These are phyloP conservation scores for Piloderma croceum DNA, from an alignment of 768 basidiomycete genomes.

Conservation along the genomic window DNA sequence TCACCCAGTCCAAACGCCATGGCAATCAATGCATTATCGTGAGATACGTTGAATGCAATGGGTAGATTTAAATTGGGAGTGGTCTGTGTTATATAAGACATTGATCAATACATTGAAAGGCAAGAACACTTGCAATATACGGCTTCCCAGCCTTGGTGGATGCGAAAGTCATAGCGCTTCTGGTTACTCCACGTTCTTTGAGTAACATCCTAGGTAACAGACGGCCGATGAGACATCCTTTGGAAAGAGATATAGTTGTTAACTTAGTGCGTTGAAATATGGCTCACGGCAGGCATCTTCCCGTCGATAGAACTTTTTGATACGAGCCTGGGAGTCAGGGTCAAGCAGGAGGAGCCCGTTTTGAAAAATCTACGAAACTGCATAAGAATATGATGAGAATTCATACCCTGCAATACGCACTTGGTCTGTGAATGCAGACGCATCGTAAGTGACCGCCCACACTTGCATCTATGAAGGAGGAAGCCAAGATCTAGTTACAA, in stretches of 20 bases:
- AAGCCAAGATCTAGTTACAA: not conserved
- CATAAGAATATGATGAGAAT: not conserved
- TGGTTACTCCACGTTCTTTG: conserved; percentile 47
- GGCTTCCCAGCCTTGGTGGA: conserved; percentile 68
- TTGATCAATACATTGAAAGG: conserved; percentile 1
- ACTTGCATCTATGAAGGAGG: conserved; percentile 31
- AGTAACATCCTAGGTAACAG: conserved; percentile 65
- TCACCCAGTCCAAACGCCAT: conserved; percentile 49
- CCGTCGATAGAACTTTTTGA: conserved; percentile 62
- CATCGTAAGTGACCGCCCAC: conserved; percentile 35
- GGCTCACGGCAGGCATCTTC: conserved; percentile 71
- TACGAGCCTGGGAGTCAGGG: conserved; percentile 45
- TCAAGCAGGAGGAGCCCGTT: conserved; percentile 56
- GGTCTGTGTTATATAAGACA: conserved; percentile 29
- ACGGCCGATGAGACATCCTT: conserved; percentile 75
- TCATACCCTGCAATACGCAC: conserved; percentile 21
- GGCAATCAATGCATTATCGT: conserved; percentile 69
- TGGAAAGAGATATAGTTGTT: conserved; percentile 2
- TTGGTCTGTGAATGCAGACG: conserved; percentile 27
- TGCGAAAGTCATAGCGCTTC: conserved; percentile 44
- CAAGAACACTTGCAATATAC: conserved; percentile 51
- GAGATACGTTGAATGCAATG: conserved; percentile 76
- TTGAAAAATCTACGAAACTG: conserved; percentile 50
- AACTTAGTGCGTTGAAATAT: conserved; percentile 2
- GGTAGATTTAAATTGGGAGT: conserved; percentile 42